Conservation (phyloP, 345 rosid genomes). For the Eucalyptus fibrosa region DNA sequence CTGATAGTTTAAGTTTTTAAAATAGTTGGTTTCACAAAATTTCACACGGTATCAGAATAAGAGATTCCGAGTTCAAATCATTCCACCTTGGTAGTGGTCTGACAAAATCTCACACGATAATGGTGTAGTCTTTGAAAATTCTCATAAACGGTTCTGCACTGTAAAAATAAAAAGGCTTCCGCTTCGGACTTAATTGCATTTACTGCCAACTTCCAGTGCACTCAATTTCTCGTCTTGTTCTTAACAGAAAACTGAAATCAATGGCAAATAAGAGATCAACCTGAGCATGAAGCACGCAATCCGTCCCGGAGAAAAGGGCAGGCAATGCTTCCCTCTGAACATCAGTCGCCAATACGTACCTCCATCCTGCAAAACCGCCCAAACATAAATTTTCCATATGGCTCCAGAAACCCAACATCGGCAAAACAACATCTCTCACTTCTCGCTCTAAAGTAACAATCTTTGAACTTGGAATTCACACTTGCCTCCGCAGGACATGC, state of each 20-base stretch:
- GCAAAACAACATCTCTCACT: neutral
- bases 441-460: neutral
- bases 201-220: neutral
- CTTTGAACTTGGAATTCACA: neutral
- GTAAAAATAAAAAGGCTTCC: neutral
- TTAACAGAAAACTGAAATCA: neutral
- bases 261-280: constrained; percentile 11
- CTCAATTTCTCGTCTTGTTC: neutral
- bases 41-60: too few species aligned
- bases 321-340: constrained; percentile 72
- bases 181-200: neutral
- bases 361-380: constrained; percentile 32
- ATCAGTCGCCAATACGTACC: constrained; percentile 42
- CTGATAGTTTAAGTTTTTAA: too few species aligned
- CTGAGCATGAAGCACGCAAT: constrained; percentile 89
- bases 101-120: neutral
- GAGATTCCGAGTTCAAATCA: too few species aligned
- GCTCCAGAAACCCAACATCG: neutral
- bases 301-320: constrained; percentile 50
- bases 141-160: neutral
- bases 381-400: neutral
- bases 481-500: constrained; percentile 32
- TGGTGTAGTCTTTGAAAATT: neutral
- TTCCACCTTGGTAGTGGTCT: fast-evolving
- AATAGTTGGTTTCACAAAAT: too few species aligned